These are phyloP conservation scores for Rubia tinctorum DNA, from an alignment of 305 asterid species.

Conservation along the genomic window DNA sequence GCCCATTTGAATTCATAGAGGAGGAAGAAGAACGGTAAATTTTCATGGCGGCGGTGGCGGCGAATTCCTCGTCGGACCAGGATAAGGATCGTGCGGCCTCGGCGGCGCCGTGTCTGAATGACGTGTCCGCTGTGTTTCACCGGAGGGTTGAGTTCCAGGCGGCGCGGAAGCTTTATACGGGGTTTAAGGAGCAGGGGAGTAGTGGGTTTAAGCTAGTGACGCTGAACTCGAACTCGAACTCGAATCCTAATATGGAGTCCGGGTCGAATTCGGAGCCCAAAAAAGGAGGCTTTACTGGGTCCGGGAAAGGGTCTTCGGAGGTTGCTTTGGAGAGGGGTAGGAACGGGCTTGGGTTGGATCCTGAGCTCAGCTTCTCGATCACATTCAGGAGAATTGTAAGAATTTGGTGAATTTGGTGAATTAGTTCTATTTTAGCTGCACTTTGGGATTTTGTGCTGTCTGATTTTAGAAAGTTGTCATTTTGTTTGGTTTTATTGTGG, in stretches of 20 bases:
- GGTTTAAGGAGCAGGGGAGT: constrained; percentile 40
- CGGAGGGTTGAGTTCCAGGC: constrained; percentile 74
- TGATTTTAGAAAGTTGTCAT: neutral
- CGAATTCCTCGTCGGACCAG: neutral
- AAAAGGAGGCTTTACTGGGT: constrained; percentile 20
- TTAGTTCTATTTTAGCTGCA: neutral
- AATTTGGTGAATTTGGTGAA: neutral
- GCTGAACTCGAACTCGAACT: constrained; percentile 44
- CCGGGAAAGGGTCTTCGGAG: constrained; percentile 19
- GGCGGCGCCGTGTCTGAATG: constrained; percentile 21
- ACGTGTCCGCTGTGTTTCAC: constrained; percentile 37
- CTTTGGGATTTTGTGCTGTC: neutral
- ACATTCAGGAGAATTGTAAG: constrained; percentile 83
- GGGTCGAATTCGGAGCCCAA: constrained; percentile 29
- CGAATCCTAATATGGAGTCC: constrained; percentile 23
- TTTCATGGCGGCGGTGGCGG: constrained; percentile 16
- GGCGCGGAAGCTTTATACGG: constrained; percentile 57
- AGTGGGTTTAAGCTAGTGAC: constrained; percentile 88
- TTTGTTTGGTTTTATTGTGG: neutral
- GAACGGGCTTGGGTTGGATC: constrained; percentile 63
- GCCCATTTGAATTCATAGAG: neutral
- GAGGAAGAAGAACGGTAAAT: neutral
- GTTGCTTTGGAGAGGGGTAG: constrained; percentile 18
- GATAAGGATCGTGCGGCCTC: neutral
- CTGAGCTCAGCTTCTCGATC: constrained; percentile 69